These are phyloP conservation scores for Leptographium flavum DNA, from an alignment of 2,329 filamentous ascomycete species.

Conservation along the genomic window DNA sequence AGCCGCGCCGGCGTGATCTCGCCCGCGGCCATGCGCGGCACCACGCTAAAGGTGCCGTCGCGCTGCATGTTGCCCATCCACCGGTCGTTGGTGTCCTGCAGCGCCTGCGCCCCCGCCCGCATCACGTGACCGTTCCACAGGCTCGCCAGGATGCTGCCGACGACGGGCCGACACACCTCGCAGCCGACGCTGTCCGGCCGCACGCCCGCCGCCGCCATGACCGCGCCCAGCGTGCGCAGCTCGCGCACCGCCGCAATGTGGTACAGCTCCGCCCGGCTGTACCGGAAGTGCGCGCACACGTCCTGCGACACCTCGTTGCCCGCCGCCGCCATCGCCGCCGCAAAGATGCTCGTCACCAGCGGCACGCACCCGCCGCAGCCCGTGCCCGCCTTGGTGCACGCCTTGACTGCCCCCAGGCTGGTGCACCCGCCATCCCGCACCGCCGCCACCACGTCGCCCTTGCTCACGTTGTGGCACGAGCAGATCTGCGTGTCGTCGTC, in stretches of 20 bases:
- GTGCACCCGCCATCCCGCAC: slow-evolving; percentile 72
- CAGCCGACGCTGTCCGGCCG: slow-evolving; percentile 63
- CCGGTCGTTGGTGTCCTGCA: slow-evolving; percentile 84
- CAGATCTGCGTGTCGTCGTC: slow-evolving; percentile 75
- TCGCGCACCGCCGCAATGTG: slow-evolving; percentile 76
- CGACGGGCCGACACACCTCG: slow-evolving; percentile 72
- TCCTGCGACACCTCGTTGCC: slow-evolving; percentile 80
- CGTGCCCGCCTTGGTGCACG: slow-evolving; percentile 82
- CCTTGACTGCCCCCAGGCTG: slow-evolving; percentile 68
- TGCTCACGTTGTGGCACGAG: slow-evolving; percentile 85
- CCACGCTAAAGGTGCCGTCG: slow-evolving; percentile 80
- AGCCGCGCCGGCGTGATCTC: slow-evolving; percentile 82
- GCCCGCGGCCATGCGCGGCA: slow-evolving; percentile 69
- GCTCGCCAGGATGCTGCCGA: slow-evolving; percentile 68
- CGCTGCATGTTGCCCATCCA: slow-evolving; percentile 84
- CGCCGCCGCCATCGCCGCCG: slow-evolving; percentile 72
- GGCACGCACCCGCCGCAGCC: slow-evolving; percentile 87
- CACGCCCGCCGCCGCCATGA: slow-evolving; percentile 61
- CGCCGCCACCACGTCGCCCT: slow-evolving; percentile 58
- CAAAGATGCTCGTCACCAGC: slow-evolving; percentile 79
- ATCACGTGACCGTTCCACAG: slow-evolving; percentile 77
- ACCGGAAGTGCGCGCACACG: slow-evolving; percentile 65
- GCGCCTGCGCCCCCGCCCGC: slow-evolving; percentile 51
- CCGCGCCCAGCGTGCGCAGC: slow-evolving; percentile 54
- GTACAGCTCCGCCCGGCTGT: slow-evolving; percentile 78